Evolutionary conservation across 2,329 filamentous ascomycete genomes (phyloP).

Genomic region (Curvularia sp.): DNA sequence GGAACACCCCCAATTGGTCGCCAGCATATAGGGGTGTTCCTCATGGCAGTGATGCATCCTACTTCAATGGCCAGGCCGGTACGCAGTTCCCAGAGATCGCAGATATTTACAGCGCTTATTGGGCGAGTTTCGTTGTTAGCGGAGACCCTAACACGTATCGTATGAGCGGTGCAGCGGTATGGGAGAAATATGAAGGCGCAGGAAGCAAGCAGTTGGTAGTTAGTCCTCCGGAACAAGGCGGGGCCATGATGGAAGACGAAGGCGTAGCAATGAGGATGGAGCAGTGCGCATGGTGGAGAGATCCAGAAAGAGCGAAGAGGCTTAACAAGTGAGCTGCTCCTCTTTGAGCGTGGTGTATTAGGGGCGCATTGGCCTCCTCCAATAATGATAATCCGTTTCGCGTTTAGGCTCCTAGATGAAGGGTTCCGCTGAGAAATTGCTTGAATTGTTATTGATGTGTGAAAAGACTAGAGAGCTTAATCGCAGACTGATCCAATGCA

Average conservation of each 20-base stretch:
- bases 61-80: conserved; percentile 40
- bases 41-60: conserved; percentile 40
- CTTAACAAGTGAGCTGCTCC: conserved; percentile 36
- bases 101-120: conserved; percentile 45
- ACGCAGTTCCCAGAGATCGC: conserved; percentile 42
- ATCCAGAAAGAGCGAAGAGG: conserved; percentile 37
- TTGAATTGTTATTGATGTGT: neutral
- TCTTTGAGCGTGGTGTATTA: neutral
- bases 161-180: conserved; percentile 30
- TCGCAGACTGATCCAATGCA: no score
- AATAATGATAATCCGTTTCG: neutral
- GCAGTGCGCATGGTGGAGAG: conserved; percentile 46
- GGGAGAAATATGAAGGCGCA: conserved; percentile 38
- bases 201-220: conserved; percentile 32
- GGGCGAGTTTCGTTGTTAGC: conserved; percentile 46
- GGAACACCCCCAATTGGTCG: conserved; percentile 44
- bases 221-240: conserved; percentile 31
- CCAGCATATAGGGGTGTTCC: conserved; percentile 41
- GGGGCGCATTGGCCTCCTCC: neutral
- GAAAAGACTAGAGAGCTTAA: neutral
- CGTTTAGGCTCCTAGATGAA: neutral
- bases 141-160: conserved; percentile 45
- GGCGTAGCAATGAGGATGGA: conserved; percentile 35
- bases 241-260: conserved; percentile 37
- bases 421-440: neutral